Evolutionary conservation across 306 rosid genomes (phyloP).

Genomic region (Fragaria ananassa): DNA sequence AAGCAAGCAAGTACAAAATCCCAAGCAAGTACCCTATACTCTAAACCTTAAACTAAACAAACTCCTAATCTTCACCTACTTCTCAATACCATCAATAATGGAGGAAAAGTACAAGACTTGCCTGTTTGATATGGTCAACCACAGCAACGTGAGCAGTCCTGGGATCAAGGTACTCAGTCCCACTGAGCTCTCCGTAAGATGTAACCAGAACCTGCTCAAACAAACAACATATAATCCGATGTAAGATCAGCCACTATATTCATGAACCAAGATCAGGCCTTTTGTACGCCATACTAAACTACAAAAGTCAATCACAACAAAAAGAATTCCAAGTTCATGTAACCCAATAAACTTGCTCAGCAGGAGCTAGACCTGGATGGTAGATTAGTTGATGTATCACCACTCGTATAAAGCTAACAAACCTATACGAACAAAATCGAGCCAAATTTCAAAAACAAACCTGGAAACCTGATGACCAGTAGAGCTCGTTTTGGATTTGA

Average conservation of each 20-base stretch:
- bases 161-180: slow-evolving; percentile 76
- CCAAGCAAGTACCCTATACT: no score
- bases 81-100: background rate
- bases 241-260: no score
- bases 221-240: background rate
- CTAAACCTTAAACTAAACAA: background rate
- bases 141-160: slow-evolving; percentile 88
- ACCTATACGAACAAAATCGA: no score
- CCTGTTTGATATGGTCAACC: slow-evolving; percentile 84
- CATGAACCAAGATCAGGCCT: no score
- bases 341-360: slow-evolving; percentile 14
- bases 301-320: no score
- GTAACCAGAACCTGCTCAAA: slow-evolving; percentile 70
- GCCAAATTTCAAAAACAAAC: no score
- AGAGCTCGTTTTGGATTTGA: no score
- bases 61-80: background rate
- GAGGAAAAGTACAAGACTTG: no score
- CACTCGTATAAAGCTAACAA: no score
- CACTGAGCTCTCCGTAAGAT: slow-evolving; percentile 67
- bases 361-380: slow-evolving; percentile 21
- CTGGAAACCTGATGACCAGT: no score
- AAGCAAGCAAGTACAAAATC: background rate
- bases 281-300: no score
- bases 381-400: background rate
- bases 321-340: slow-evolving; percentile 6